Evolutionary conservation across 345 rosid species (phyloP), one percentile per base, ranked within the genome.

Genomic region (Psidium friedrichsthalianum): DNA sequence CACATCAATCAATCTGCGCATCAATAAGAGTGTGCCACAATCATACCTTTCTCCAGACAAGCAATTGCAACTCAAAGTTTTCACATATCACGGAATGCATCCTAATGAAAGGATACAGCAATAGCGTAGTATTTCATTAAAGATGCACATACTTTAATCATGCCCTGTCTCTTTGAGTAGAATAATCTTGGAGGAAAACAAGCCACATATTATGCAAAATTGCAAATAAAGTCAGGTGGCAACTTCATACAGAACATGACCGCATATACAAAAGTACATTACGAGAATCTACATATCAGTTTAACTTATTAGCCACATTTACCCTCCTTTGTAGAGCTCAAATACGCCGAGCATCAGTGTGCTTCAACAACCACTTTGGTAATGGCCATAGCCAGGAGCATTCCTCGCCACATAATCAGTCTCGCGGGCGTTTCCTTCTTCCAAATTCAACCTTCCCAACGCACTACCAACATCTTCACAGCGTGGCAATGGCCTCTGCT

Each of bases 371-470:
- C 53, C 61, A 13, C 81, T 84, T 29, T 32, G 78, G 6, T 32
- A 84, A 56, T 0, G 42, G 52, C 54, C 81, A 56, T 61, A 27
- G 16, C 81, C 9, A 56, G 24, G 24, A 61, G 44, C 85, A 84
- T 59, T 51, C 59, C 76, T 57, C 25, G 2, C 52, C 1, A 51
- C 61, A 12, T 86, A 22, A 86, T 86, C 80, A 51, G 32, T 82
- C 85, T 81, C 21, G 5, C n/a, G 36, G 64, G 59, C 51, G 2
- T 61, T 82, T 59, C 84, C 83, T 82, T 82, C 87, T 25, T 52
- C 87, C 49, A 86, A 74, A 56, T 12, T 86, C 85, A 86, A 54
- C 59, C 87, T 85, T 36, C 85, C 87, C 36, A 86, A 8, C 8
- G 82, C 32, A 82, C 42, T 51, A 7, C 82, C 82, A 27, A 86